Evolutionary conservation across 2,329 filamentous ascomycete species (phyloP), one percentile per base, ranked within the genome.

Genomic region (Aspergillus sp.): DNA sequence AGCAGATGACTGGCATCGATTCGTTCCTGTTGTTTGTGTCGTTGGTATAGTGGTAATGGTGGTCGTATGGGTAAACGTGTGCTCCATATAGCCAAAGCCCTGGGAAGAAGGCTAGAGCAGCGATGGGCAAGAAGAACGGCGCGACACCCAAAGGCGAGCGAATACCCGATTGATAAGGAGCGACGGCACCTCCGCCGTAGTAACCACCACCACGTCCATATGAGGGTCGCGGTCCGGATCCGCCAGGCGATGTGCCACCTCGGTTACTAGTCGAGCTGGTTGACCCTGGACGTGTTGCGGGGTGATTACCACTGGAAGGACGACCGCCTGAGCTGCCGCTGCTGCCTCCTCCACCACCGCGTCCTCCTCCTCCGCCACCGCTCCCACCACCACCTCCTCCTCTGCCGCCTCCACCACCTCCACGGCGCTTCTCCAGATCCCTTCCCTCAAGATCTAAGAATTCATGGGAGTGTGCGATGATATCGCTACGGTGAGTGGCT

Each of bases 71-170:
- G 67, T 88, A 87, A 2, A 78, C 78, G 60, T 84, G 87, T 4
- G 76, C 80, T 43, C 78, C 79, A 65, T 80, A 84, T 0, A 84
- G 73, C 80, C 83, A 86, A 14, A 83, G 56, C 1, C 81, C 83
- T 0, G 81, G 81, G 68, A 84, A 77, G 56, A 83, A 72, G 1
- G 72, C 66, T 58, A 82, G 66, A 8, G 72, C 76, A n/a, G 76
- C 77, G 5, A 76, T 71, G 4, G 75, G 75, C n/a, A 84, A 70
- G 12, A 85, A 66, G 60, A 77, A 77, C 2, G 82, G 81, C 1
- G 74, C 55, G 33, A 86, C 70, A 8, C 83, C 82, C n/a, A 72
- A 70, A 0, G 79, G 75, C 6, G 81, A 80, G 6, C 68, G 66
- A 0, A 57, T 51, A 11, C 80, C 81, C 6, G 83, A 68, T 3